Percentiles rank a stretch among this genome's conserved stretches.
These are phyloP conservation scores for Ganoderma resinaceum DNA, from an alignment of 1,284 basidiomycete genomes.

Conservation along the genomic window DNA sequence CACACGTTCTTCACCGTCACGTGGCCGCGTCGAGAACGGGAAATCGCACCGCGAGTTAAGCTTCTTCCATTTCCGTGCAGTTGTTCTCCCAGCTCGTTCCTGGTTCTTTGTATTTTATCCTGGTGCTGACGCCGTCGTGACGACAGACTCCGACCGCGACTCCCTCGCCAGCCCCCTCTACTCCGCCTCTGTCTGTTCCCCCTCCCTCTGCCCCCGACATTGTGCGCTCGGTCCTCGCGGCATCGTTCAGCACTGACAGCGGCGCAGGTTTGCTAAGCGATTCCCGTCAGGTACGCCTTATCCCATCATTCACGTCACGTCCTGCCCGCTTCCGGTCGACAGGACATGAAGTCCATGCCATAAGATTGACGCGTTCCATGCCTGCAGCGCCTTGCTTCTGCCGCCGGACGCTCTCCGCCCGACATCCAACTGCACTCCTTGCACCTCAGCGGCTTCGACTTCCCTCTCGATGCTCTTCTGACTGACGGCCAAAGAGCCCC, in stretches of 20 bases:
- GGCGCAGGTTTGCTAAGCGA: not conserved
- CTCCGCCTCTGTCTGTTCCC: slow-evolving; percentile 9
- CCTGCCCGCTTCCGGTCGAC: slow-evolving; percentile 7
- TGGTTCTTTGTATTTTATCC: slow-evolving; percentile 23
- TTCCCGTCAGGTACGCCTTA: slow-evolving; percentile 15
- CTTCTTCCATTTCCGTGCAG: slow-evolving; percentile 24
- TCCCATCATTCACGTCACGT: not conserved
- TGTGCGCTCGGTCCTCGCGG: not conserved
- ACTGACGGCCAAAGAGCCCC: slow-evolving; percentile 6
- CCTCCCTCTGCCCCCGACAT: slow-evolving; percentile 1
- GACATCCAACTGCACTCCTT: slow-evolving; percentile 27
- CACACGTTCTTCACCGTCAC: slow-evolving; percentile 27
- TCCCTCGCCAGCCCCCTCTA: slow-evolving; percentile 11
- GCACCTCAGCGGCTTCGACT: slow-evolving; percentile 31
- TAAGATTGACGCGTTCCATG: slow-evolving; percentile 13
- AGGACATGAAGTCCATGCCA: slow-evolving; percentile 1
- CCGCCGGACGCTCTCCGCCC: slow-evolving; percentile 8
- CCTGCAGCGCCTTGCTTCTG: slow-evolving; percentile 9
- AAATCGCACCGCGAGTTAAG: slow-evolving; percentile 21
- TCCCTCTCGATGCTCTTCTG: slow-evolving; percentile 26
- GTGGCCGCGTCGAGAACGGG: slow-evolving; percentile 32
- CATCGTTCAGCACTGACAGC: not conserved
- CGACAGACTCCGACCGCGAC: slow-evolving; percentile 25
- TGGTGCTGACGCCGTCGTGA: slow-evolving; percentile 23
- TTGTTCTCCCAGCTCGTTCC: slow-evolving; percentile 19